Percentiles rank a stretch among this genome's conserved stretches.
Evolutionary conservation across 2,329 filamentous ascomycete genomes (phyloP).

Genomic region (Aureobasidium uvarum): DNA sequence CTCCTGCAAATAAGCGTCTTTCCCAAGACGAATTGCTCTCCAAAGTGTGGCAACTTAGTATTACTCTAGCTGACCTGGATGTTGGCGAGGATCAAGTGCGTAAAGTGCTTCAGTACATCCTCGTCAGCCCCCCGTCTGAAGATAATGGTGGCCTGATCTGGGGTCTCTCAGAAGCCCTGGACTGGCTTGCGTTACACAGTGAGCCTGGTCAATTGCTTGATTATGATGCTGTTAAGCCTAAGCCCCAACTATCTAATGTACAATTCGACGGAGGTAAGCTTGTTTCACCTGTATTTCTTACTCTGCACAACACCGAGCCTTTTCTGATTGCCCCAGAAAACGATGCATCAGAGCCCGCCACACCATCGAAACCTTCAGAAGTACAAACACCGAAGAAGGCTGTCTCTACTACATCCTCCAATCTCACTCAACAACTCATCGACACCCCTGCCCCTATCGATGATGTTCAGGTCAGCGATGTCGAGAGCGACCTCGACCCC

Average conservation of each 20-base stretch:
- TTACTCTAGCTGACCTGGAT: conserved; percentile 65
- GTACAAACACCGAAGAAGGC: neutral
- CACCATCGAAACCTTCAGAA: conserved; percentile 10
- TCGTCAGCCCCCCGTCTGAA: conserved; percentile 60
- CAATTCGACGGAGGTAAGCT: conserved; percentile 25
- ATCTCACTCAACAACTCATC: neutral
- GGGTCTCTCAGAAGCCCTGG: conserved; percentile 82
- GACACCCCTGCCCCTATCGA: conserved; percentile 5
- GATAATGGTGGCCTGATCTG: conserved; percentile 64
- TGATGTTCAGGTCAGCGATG: conserved; percentile 47
- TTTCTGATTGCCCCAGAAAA: conserved; percentile 24
- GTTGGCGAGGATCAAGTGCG: conserved; percentile 65
- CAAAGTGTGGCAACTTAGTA: conserved; percentile 80
- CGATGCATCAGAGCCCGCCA: neutral
- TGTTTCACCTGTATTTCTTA: neutral
- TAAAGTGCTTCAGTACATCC: conserved; percentile 62
- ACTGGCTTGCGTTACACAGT: conserved; percentile 85
- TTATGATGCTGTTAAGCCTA: conserved; percentile 38
- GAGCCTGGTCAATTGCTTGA: conserved; percentile 39
- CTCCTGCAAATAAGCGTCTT: conserved; percentile 24
- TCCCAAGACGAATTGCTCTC: conserved; percentile 75
- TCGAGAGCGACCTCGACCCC: conserved; percentile 52
- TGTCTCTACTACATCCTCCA: neutral
- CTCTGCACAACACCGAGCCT: neutral
- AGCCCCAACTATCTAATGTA: conserved; percentile 20